Conservation (phyloP, 805 yeast species). For the Tetrapisispora phaffii region DNA sequence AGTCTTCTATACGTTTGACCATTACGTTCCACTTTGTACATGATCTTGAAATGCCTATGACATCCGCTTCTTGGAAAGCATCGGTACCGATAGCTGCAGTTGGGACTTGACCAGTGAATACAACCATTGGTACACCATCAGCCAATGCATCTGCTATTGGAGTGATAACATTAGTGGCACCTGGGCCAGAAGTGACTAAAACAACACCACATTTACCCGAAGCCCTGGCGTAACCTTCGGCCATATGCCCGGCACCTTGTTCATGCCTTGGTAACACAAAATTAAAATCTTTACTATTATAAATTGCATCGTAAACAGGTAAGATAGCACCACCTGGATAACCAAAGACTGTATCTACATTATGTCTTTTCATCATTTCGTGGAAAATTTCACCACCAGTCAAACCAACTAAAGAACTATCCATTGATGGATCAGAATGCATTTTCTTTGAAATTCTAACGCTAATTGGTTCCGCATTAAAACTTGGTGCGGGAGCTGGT, state of each 20-base stretch:
- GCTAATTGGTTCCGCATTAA: conserved; percentile 18
- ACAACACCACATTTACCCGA: conserved; percentile 95
- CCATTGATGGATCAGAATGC: conserved; percentile 34
- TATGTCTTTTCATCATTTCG: conserved; percentile 95
- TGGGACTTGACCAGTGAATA: conserved; percentile 95
- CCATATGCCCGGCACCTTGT: conserved; percentile 99
- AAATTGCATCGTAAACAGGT: conserved; percentile 95
- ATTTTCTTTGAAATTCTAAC: conserved; percentile 3
- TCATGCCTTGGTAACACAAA: conserved; percentile 94
- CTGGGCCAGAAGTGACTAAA: conserved; percentile 97
- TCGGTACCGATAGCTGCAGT: conserved; percentile 95
- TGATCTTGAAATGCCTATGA: conserved; percentile 89
- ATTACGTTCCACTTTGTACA: conserved; percentile 99
- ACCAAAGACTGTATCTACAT: conserved; percentile 92
- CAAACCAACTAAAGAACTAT: conserved; percentile 83
- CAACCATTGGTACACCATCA: conserved; percentile 95
- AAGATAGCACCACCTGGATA: conserved; percentile 98
- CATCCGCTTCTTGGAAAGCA: conserved; percentile 98
- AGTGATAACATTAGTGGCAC: conserved; percentile 97
- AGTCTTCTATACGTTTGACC: conserved; percentile 90
- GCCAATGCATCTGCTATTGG: conserved; percentile 96
- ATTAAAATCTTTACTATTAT: conserved; percentile 77
- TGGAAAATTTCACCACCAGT: conserved; percentile 99
- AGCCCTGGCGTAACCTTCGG: conserved; percentile 96
- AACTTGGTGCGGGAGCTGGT: conserved; percentile 32